These are phyloP conservation scores for Pyracantha coccinea DNA, from an alignment of 331 rosid genomes.

Conservation along the genomic window DNA sequence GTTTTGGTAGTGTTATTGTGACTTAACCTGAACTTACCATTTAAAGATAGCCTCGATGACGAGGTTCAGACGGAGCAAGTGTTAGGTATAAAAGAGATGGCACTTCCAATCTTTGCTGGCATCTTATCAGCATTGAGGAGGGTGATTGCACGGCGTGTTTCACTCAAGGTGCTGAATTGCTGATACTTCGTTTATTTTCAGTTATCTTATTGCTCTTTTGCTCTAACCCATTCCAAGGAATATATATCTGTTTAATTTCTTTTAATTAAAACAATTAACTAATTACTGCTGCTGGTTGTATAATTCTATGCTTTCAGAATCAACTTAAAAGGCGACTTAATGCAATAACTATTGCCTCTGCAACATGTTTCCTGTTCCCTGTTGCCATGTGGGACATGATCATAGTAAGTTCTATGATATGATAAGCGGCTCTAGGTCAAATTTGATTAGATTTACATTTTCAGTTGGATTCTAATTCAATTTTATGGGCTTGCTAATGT, in stretches of 20 bases:
- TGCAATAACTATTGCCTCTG: slow-evolving; percentile 86
- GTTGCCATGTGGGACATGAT: slow-evolving; percentile 94
- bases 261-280: slow-evolving; percentile 11
- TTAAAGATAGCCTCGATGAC: slow-evolving; percentile 53
- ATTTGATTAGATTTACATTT: slow-evolving; percentile 1
- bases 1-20: slow-evolving; percentile 13
- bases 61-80: slow-evolving; percentile 53
- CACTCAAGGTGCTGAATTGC: slow-evolving; percentile 82
- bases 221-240: slow-evolving; percentile 6
- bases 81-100: slow-evolving; percentile 69
- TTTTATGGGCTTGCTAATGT: slow-evolving; percentile 2
- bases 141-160: slow-evolving; percentile 90
- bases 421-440: not conserved
- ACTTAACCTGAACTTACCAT: slow-evolving; percentile 72
- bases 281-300: slow-evolving; percentile 14
- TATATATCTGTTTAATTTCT: not conserved
- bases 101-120: slow-evolving; percentile 79
- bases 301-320: slow-evolving; percentile 47
- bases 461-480: slow-evolving; percentile 7
- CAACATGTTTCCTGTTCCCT: slow-evolving; percentile 94
- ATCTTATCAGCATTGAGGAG: slow-evolving; percentile 82
- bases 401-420: slow-evolving; percentile 49
- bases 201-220: not conserved
- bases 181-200: not conserved
- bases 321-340: slow-evolving; percentile 95